phyloP scores from a whole-genome alignment of 768 basidiomycete genomes.

The Cystofilobasidium macerans region DNA sequence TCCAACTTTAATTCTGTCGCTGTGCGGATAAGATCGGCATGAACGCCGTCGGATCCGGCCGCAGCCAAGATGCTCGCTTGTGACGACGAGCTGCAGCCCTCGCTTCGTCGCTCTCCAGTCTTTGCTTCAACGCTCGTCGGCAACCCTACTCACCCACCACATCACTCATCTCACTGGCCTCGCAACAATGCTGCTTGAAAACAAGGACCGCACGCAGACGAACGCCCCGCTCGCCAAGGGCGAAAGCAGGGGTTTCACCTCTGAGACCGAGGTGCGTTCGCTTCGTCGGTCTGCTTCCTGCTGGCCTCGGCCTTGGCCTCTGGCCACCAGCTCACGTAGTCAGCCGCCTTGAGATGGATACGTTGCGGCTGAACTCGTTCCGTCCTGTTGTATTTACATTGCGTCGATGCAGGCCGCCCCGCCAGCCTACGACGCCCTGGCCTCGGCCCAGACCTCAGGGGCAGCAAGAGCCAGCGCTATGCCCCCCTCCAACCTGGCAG shows the following conservation, averaged over 20 bases:
- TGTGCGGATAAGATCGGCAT: too few species aligned
- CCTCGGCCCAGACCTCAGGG: neutral
- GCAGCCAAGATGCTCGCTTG: slow-evolving; percentile 7
- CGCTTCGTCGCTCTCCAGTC: too few species aligned
- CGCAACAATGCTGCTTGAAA: neutral
- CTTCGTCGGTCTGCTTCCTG: too few species aligned
- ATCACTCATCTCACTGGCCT: neutral
- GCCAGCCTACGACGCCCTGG: neutral
- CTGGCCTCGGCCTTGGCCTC: neutral
- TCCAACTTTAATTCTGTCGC: too few species aligned
- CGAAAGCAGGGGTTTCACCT: neutral
- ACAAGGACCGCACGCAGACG: neutral
- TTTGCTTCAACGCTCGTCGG: neutral
- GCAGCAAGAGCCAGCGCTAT: neutral
- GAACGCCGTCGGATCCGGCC: slow-evolving; percentile 9
- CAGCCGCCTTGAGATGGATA: too few species aligned
- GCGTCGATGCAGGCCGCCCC: neutral
- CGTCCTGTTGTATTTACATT: neutral
- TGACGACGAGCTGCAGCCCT: neutral
- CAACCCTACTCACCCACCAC: neutral
- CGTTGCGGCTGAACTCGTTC: too few species aligned
- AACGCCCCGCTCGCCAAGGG: slow-evolving; percentile 6
- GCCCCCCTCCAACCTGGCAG: too few species aligned
- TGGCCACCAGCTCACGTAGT: too few species aligned
- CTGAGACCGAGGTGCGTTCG: neutral